Evolutionary conservation across 495 filamentous ascomycete species (phyloP).

Genomic region (Penicillium egyptiacum): DNA sequence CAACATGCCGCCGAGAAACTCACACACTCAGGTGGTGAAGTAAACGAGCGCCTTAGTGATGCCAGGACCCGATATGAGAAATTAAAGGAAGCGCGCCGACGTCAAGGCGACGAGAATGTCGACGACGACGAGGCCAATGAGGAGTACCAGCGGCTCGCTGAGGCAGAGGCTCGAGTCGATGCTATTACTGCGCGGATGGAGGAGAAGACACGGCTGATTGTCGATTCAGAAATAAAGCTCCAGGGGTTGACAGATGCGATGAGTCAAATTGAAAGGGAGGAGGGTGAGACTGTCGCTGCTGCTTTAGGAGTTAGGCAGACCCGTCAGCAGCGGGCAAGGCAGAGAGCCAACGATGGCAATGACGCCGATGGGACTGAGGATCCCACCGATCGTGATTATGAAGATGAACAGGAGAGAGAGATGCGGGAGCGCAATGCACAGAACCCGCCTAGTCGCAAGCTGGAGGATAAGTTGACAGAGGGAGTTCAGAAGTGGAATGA

Average conservation of each 20-base stretch:
- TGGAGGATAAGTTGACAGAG: constrained; percentile 31
- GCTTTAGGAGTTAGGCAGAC: constrained; percentile 21
- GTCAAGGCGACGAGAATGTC: constrained; percentile 10
- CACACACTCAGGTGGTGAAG: constrained; percentile 44
- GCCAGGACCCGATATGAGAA: constrained; percentile 34
- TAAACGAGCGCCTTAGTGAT: constrained; percentile 47
- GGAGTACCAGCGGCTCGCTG: constrained; percentile 29
- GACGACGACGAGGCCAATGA: constrained; percentile 17
- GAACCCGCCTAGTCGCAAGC: constrained; percentile 27
- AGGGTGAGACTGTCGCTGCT: constrained; percentile 13
- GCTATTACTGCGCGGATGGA: constrained; percentile 41
- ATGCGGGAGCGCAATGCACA: constrained; percentile 20
- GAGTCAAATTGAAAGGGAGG: constrained; percentile 33
- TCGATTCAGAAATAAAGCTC: constrained; percentile 42
- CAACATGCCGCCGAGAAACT: constrained; percentile 39
- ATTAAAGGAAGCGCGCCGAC: constrained; percentile 21
- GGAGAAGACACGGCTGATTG: constrained; percentile 34
- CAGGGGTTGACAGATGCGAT: constrained; percentile 35
- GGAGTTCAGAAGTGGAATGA: constrained; percentile 32
- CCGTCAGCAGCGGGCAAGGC: constrained; percentile 17
- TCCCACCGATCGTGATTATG: constrained; percentile 33
- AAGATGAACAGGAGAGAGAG: constrained; percentile 25
- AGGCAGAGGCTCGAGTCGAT: constrained; percentile 31
- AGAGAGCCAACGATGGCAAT: constrained; percentile 17
- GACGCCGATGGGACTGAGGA: constrained; percentile 26